These are phyloP conservation scores for Trichoderma asperellum DNA, from an alignment of 2,329 filamentous ascomycete genomes.

Conservation along the genomic window DNA sequence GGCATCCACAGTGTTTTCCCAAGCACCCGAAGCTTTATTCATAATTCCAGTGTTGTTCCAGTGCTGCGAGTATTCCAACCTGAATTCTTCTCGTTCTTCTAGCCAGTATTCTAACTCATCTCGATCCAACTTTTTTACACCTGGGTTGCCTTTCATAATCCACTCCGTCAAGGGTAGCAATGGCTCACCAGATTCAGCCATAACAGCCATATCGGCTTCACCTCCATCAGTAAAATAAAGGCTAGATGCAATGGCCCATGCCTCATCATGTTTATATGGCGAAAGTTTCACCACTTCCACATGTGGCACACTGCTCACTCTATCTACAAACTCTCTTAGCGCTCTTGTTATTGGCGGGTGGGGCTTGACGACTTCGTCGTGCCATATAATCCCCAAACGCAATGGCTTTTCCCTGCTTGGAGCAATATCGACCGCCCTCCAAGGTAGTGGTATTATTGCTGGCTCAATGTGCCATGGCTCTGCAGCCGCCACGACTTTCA, in stretches of 20 bases:
- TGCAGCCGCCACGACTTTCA: background rate
- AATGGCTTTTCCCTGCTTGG: background rate
- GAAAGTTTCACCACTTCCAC: background rate
- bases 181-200: constrained; percentile 1
- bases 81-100: constrained; percentile 2
- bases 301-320: background rate
- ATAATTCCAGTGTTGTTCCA: background rate
- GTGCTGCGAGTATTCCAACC: background rate
- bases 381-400: constrained; percentile 3
- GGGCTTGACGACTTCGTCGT: background rate
- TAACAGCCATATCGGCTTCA: background rate
- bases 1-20: background rate
- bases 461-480: background rate
- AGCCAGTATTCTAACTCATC: constrained; percentile 3
- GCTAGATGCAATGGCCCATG: background rate
- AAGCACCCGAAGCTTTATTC: background rate
- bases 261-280: constrained; percentile 3
- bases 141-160: background rate
- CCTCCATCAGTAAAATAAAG: constrained; percentile 7
- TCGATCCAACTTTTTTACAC: background rate
- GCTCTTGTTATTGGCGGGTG: background rate
- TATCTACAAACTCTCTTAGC: background rate
- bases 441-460: background rate
- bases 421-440: background rate
- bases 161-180: background rate